Conservation (phyloP, 441 rosid genomes). For the Bocquillonia castaneifolia region DNA sequence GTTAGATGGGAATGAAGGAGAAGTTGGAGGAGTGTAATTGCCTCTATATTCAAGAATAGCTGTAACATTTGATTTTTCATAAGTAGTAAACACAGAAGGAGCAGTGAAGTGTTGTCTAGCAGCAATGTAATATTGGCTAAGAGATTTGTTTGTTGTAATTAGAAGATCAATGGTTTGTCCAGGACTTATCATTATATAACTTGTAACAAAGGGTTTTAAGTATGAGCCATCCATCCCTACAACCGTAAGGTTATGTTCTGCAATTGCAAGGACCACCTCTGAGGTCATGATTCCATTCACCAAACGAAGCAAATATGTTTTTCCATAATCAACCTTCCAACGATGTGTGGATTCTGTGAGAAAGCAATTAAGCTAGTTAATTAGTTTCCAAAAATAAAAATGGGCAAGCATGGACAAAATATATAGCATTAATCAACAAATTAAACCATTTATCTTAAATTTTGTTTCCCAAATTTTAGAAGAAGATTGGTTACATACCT, state of each 20-base stretch:
- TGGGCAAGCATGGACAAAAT: no score
- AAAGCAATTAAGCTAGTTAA: not conserved
- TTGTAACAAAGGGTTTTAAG: not conserved
- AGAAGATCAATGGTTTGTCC: slow-evolving; percentile 8
- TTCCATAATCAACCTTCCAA: slow-evolving; percentile 1
- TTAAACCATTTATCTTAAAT: no score
- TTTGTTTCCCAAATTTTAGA: no score
- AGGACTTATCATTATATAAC: not conserved
- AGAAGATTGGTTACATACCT: not conserved
- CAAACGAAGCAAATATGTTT: not conserved
- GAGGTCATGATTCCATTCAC: not conserved
- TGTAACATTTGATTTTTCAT: not conserved
- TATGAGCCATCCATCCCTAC: not conserved
- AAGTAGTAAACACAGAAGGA: not conserved
- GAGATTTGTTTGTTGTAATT: not conserved
- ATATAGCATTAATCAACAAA: not conserved
- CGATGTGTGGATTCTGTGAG: not conserved
- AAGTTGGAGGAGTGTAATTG: not conserved
- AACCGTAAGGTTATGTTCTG: not conserved
- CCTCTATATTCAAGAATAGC: slow-evolving; percentile 8
- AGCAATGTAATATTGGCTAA: not conserved
- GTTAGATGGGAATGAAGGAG: not conserved
- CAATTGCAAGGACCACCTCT: not conserved
- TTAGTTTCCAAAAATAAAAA: no score
- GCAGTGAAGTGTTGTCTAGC: not conserved